Percentiles rank a stretch among this genome's conserved stretches.
Evolutionary conservation across 1,139 yeast genomes (phyloP).

Genomic region (Wickerhamomyces sp.): DNA sequence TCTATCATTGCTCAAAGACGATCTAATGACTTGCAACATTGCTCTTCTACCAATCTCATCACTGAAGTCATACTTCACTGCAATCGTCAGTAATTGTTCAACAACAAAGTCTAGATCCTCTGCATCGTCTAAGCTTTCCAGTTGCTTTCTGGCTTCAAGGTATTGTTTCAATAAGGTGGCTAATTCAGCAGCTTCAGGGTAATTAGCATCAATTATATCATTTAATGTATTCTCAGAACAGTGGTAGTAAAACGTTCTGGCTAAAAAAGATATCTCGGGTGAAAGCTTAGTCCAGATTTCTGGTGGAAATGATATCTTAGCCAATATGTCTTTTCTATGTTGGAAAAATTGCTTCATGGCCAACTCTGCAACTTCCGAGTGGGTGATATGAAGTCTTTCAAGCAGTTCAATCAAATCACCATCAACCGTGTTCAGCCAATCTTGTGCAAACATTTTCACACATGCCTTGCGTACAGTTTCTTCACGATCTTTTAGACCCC

Average conservation of each 20-base stretch:
- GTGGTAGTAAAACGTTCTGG: constrained; percentile 61
- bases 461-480: constrained; percentile 70
- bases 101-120: constrained; percentile 70
- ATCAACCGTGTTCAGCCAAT: constrained; percentile 68
- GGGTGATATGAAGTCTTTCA: constrained; percentile 63
- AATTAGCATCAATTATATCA: constrained; percentile 62
- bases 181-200: constrained; percentile 77
- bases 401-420: constrained; percentile 70
- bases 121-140: constrained; percentile 37
- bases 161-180: constrained; percentile 56
- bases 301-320: constrained; percentile 50
- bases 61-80: constrained; percentile 74
- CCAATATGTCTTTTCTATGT: constrained; percentile 55
- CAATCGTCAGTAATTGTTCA: constrained; percentile 64
- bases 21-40: constrained; percentile 68
- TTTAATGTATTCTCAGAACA: constrained; percentile 49
- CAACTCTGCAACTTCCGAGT: constrained; percentile 57
- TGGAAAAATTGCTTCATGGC: constrained; percentile 65
- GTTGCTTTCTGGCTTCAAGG: constrained; percentile 39
- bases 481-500: constrained; percentile 91
- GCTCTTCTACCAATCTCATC: constrained; percentile 90
- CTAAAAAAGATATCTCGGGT: constrained; percentile 69
- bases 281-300: constrained; percentile 67
- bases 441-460: constrained; percentile 56
- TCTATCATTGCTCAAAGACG: constrained; percentile 49